phyloP scores from a whole-genome alignment of 768 basidiomycete genomes.

The Galerina sulciceps region DNA sequence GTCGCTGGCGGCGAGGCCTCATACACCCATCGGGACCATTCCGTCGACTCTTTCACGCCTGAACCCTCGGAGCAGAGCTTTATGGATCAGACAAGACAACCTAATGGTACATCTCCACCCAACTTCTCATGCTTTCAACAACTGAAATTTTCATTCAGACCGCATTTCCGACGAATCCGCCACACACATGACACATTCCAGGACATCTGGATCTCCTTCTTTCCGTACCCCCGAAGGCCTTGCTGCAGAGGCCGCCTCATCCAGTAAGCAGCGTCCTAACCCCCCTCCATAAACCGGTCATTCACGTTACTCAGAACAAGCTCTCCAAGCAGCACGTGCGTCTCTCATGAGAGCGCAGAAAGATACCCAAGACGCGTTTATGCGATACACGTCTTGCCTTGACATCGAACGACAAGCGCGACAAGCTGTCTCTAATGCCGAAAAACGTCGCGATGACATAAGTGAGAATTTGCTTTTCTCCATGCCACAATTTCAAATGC shows the following conservation, averaged over 20 bases:
- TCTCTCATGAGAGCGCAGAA: slow-evolving; percentile 68
- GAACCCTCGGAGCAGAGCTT: slow-evolving; percentile 52
- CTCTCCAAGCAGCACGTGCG: slow-evolving; percentile 62
- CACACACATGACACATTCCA: slow-evolving; percentile 39
- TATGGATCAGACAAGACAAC: slow-evolving; percentile 36
- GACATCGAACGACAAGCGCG: slow-evolving; percentile 71
- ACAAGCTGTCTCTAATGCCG: slow-evolving; percentile 63
- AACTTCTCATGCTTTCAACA: slow-evolving; percentile 3
- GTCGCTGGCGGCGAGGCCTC: slow-evolving; percentile 34
- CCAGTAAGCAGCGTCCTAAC: slow-evolving; percentile 47
- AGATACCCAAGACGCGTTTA: slow-evolving; percentile 74
- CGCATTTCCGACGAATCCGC: slow-evolving; percentile 42
- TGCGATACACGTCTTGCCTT: slow-evolving; percentile 69
- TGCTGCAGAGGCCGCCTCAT: slow-evolving; percentile 59
- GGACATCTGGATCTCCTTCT: slow-evolving; percentile 55
- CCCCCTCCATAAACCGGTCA: slow-evolving; percentile 21
- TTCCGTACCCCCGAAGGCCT: slow-evolving; percentile 56
- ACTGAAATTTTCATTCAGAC: slow-evolving; percentile 22
- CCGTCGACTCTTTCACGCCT: slow-evolving; percentile 50
- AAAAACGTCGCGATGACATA: slow-evolving; percentile 73
- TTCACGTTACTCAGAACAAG: slow-evolving; percentile 48
- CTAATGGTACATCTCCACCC: slow-evolving; percentile 31
- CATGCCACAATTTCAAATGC: slow-evolving; percentile 19
- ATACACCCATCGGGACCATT: slow-evolving; percentile 47
- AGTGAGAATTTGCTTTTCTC: slow-evolving; percentile 33